Evolutionary conservation across 177 flowering plant species (phyloP).

Genomic region (Vitis hybrid): DNA sequence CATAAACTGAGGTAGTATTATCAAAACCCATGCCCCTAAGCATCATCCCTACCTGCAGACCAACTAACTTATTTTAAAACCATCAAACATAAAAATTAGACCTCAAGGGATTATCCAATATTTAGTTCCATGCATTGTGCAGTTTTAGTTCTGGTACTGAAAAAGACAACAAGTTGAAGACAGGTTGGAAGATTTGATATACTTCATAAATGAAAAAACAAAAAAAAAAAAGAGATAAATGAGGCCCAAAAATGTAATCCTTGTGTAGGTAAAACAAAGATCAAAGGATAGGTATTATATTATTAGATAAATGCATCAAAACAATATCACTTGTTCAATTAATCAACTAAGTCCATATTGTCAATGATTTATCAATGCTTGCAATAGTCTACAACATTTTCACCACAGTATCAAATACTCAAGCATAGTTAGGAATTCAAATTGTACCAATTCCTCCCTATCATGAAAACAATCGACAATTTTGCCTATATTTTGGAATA

Average conservation of each 20-base stretch:
- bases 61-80: background rate
- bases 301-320: no score
- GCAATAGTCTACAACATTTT: no score
- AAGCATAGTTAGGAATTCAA: no score
- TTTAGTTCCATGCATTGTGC: background rate
- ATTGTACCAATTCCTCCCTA: no score
- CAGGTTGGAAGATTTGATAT: background rate
- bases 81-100: background rate
- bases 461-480: no score
- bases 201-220: background rate
- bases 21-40: conserved; percentile 99
- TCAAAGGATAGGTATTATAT: no score
- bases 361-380: no score
- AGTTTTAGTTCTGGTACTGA: conserved; percentile 1
- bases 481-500: no score
- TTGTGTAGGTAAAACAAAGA: background rate
- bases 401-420: no score
- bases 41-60: conserved; percentile 91
- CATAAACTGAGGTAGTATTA: conserved; percentile 75
- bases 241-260: background rate
- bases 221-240: background rate
- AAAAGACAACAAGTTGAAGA: background rate
- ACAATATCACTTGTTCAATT: no score
- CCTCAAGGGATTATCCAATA: background rate
- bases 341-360: no score